Conservation (phyloP, 140 eudicot species). For the Stevia rebaudiana region DNA sequence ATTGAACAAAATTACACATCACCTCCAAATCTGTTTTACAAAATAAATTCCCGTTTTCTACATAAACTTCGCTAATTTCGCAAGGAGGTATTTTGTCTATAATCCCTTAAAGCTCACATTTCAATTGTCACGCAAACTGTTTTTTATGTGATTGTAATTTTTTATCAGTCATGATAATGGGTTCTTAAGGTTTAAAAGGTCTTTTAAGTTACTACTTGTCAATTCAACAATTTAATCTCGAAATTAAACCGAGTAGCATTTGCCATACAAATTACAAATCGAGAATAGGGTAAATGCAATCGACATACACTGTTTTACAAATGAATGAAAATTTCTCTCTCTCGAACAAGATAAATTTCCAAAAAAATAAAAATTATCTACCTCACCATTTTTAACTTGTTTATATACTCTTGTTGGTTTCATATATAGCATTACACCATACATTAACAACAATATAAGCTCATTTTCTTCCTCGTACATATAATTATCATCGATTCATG, state of each 20-base stretch:
- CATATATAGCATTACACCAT: not conserved
- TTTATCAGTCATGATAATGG: not conserved
- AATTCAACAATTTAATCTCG: no score
- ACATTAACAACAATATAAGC: not conserved
- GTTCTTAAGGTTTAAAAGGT: not conserved
- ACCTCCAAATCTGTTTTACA: not conserved
- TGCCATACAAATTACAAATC: constrained; percentile 7
- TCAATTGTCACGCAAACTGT: no score
- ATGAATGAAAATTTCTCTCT: not conserved
- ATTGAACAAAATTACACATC: not conserved
- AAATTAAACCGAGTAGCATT: not conserved
- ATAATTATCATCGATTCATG: not conserved
- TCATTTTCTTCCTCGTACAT: not conserved
- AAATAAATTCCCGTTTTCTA: not conserved
- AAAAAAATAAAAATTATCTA: not conserved
- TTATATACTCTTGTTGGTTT: constrained; percentile 15
- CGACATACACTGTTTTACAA: not conserved
- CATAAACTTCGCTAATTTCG: not conserved
- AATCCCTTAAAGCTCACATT: no score
- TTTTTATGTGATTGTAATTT: no score
- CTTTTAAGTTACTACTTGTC: not conserved
- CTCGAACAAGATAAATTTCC: not conserved
- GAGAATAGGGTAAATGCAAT: not conserved
- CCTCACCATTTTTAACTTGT: constrained; percentile 9
- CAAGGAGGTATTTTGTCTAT: no score